Conservation (phyloP, 192 early-diverging fungal genomes). For the Entomortierella parvispora region DNA sequence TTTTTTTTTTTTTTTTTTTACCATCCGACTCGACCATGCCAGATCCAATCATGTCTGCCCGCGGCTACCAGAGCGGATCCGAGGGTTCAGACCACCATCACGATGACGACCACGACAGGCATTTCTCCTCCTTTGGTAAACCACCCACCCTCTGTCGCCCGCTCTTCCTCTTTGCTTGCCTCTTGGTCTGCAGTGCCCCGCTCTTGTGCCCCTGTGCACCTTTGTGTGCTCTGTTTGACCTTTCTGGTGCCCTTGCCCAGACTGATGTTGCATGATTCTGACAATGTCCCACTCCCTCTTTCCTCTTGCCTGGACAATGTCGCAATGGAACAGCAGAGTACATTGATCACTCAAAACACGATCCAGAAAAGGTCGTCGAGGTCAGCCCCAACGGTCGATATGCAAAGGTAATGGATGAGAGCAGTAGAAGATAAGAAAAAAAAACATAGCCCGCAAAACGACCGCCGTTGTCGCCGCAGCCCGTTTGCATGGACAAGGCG, state of each 20-base stretch:
- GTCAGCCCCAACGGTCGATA: conserved; percentile 62
- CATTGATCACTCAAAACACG: conserved; percentile 62
- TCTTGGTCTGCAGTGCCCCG: no score
- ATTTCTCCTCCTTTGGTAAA: conserved; percentile 39
- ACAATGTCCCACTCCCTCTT: background rate
- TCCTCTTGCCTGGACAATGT: background rate
- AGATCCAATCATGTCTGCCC: conserved; percentile 22
- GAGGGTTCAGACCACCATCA: conserved; percentile 26
- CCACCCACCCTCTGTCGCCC: background rate
- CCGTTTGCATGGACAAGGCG: background rate
- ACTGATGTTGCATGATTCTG: background rate
- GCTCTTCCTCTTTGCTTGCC: background rate
- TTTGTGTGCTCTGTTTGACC: background rate
- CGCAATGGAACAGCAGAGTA: conserved; percentile 46
- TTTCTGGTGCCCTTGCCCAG: no score
- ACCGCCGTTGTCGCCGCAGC: background rate
- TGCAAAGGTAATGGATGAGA: conserved; percentile 50
- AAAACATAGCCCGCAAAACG: no score
- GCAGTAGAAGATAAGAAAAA: background rate
- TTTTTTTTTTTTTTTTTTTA: no score
- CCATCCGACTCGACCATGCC: conserved; percentile 10
- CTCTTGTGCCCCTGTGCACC: background rate
- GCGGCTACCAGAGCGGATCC: conserved; percentile 25
- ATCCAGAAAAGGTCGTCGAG: conserved; percentile 66
- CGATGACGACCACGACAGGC: conserved; percentile 37